phyloP scores from a whole-genome alignment of 2,329 filamentous ascomycete species.

The Colletotrichum navitas region DNA sequence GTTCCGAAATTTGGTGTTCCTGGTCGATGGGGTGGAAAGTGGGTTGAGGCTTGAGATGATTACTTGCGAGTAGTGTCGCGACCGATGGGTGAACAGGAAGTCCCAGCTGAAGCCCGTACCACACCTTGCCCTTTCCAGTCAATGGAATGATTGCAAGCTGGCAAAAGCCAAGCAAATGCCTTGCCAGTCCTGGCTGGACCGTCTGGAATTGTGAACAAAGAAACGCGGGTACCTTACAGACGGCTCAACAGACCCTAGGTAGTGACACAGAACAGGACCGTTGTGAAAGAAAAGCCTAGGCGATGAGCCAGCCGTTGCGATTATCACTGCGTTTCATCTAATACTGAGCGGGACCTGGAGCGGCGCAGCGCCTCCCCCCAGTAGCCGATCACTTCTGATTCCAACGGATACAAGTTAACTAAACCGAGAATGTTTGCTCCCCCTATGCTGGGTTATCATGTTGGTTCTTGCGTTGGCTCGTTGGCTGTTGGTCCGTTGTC shows the following conservation, averaged over 20 bases:
- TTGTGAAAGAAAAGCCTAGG: conserved; percentile 19
- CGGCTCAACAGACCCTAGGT: background rate
- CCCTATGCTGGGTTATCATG: background rate
- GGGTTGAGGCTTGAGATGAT: conserved; percentile 14
- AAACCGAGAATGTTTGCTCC: conserved; percentile 17
- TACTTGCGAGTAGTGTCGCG: background rate
- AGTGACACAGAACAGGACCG: conserved; percentile 5
- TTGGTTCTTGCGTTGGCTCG: conserved; percentile 13
- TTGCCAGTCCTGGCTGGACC: conserved; percentile 3
- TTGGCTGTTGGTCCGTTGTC: conserved; percentile 17
- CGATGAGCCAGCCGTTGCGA: conserved; percentile 30
- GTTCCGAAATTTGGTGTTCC: background rate
- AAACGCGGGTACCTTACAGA: conserved; percentile 22
- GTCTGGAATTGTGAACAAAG: conserved; percentile 20
- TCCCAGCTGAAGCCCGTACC: conserved; percentile 4
- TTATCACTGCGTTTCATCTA: conserved; percentile 30
- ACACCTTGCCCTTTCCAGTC: background rate
- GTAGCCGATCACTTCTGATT: conserved; percentile 21
- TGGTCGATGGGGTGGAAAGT: background rate
- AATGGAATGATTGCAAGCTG: background rate
- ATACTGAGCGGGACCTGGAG: conserved; percentile 4
- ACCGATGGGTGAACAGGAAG: background rate
- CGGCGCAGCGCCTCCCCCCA: conserved; percentile 29
- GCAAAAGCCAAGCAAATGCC: background rate
- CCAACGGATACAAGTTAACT: conserved; percentile 11